phyloP scores from a whole-genome alignment of 257 asterid species.

The Solanum okadae region DNA sequence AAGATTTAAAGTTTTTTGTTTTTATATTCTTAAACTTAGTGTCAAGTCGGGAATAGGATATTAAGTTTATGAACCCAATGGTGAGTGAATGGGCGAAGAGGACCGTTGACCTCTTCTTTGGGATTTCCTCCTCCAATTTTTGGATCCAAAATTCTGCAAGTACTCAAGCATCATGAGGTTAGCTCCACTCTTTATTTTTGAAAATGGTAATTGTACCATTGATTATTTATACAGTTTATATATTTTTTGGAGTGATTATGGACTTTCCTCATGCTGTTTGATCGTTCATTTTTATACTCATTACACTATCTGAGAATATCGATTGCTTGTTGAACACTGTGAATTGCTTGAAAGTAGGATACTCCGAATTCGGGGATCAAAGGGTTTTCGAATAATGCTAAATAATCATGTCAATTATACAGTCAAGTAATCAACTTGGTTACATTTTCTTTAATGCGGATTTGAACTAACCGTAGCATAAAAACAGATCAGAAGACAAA shows the following conservation, averaged over 20 bases:
- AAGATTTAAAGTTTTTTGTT: no score
- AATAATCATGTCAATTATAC: neutral
- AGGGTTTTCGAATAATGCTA: neutral
- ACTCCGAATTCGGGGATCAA: neutral
- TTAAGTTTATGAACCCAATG: neutral
- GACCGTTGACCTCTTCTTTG: neutral
- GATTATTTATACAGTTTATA: neutral
- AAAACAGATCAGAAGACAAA: neutral
- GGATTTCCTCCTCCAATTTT: neutral
- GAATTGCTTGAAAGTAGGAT: neutral
- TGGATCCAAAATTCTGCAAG: neutral
- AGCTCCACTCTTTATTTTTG: neutral
- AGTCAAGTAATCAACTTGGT: neutral
- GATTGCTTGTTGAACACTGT: neutral
- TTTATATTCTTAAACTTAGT: no score
- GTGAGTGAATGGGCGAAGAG: neutral
- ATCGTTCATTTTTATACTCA: neutral
- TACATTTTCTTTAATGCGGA: no score
- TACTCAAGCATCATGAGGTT: neutral
- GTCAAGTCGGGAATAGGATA: no score
- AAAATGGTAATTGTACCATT: neutral
- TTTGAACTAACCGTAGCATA: no score
- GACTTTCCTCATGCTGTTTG: neutral
- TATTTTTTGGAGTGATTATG: neutral
- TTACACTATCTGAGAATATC: neutral